phyloP scores from a whole-genome alignment of 768 basidiomycete genomes.

The Hygrophorus pudorinus region DNA sequence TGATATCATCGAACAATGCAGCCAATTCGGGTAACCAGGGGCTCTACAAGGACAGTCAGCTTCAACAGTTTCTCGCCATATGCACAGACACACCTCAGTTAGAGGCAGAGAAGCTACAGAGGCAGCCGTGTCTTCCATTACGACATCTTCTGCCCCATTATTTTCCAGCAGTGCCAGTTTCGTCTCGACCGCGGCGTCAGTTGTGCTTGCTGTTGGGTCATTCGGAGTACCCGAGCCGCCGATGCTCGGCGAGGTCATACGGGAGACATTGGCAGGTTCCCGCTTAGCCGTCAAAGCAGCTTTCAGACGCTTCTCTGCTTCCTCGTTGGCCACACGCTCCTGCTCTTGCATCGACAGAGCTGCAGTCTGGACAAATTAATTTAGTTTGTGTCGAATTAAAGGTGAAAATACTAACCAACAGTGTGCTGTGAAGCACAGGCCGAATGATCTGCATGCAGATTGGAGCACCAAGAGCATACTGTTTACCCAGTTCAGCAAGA shows the following conservation, averaged over 20 bases:
- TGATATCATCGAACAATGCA: conserved; percentile 66
- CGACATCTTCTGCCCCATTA: conserved; percentile 26
- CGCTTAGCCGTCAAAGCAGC: conserved; percentile 72
- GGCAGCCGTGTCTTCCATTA: conserved; percentile 42
- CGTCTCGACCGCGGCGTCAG: conserved; percentile 14
- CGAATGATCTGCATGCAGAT: conserved; percentile 93
- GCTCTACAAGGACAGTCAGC: conserved; percentile 27
- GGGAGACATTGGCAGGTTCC: conserved; percentile 50
- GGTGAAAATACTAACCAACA: conserved; percentile 38
- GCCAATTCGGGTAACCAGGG: conserved; percentile 76
- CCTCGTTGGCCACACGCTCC: conserved; percentile 59
- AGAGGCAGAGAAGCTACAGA: conserved; percentile 16
- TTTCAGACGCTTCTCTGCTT: conserved; percentile 73
- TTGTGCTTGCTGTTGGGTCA: conserved; percentile 14
- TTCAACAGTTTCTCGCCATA: conserved; percentile 2
- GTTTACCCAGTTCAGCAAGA: conserved; percentile 58
- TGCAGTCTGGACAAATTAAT: conserved; percentile 30
- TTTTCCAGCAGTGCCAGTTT: conserved; percentile 10
- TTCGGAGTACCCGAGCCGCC: conserved; percentile 10
- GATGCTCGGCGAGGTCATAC: conserved; percentile 54
- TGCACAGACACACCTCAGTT: conserved; percentile 27
- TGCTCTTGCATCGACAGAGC: conserved; percentile 60
- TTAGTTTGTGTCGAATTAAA: neutral
- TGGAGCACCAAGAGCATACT: conserved; percentile 73
- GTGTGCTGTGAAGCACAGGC: conserved; percentile 57